A percentile compares a stretch with the other conserved stretches of the same genome.
Conservation (phyloP, 2,329 filamentous ascomycete genomes). For the Trichoderma polysporum region DNA sequence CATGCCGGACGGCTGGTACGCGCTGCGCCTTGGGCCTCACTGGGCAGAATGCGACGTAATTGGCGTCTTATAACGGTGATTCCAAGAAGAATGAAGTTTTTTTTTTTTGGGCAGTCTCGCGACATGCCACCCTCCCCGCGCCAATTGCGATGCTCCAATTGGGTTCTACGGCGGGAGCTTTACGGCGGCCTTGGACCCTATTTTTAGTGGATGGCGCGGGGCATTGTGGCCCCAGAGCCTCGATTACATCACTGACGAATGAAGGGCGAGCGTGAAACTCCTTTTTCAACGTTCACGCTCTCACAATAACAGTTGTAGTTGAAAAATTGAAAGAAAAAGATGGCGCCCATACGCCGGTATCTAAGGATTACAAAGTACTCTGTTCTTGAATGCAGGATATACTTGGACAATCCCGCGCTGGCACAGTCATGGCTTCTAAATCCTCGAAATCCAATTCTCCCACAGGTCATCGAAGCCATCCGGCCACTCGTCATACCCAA, state of each 20-base stretch:
- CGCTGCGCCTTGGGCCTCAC: conserved; percentile 18
- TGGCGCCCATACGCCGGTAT: conserved; percentile 88
- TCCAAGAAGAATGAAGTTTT: neutral
- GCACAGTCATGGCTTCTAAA: conserved; percentile 81
- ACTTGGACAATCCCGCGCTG: conserved; percentile 86
- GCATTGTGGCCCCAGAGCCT: neutral
- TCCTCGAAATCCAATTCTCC: conserved; percentile 71
- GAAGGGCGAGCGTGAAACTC: neutral
- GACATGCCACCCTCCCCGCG: neutral
- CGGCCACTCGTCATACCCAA: conserved; percentile 87
- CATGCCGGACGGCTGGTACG: conserved; percentile 30
- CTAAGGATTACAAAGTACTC: conserved; percentile 90
- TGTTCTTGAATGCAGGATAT: conserved; percentile 94
- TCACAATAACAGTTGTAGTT: neutral
- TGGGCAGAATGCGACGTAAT: conserved; percentile 12
- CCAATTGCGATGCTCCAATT: conserved; percentile 14
- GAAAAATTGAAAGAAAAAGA: conserved; percentile 36
- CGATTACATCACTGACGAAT: conserved; percentile 19
- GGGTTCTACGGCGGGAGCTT: neutral
- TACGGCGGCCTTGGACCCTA: conserved; percentile 1
- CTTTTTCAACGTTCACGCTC: conserved; percentile 6
- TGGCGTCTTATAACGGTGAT: conserved; percentile 10
- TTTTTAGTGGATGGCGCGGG: conserved; percentile 15
- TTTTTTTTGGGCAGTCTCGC: neutral
- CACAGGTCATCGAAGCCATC: conserved; percentile 79